A percentile compares a stretch with the other conserved stretches of the same genome.
phyloP scores from a whole-genome alignment of 169 alveolate genomes.

The Plasmodium gonderi region DNA sequence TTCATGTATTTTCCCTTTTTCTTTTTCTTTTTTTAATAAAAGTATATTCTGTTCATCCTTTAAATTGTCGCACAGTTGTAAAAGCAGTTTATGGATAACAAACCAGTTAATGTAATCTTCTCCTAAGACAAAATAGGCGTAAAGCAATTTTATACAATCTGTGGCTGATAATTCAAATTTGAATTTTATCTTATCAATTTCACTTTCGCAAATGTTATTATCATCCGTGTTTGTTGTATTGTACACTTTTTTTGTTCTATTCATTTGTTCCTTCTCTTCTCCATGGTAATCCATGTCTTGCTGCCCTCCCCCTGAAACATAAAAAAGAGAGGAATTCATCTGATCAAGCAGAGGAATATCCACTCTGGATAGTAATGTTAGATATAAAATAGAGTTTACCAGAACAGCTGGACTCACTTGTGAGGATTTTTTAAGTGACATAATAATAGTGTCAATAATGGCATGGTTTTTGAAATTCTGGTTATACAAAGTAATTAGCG shows the following conservation, averaged over 20 bases:
- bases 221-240: too few relatives aligned
- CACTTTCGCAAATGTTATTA: not conserved
- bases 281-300: not conserved
- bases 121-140: conserved; percentile 30
- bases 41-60: conserved; percentile 1
- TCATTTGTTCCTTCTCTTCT: not conserved
- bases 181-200: not conserved
- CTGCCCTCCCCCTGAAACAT: not conserved
- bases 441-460: conserved; percentile 23
- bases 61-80: conserved; percentile 2
- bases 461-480: conserved; percentile 53
- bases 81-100: conserved; percentile 20
- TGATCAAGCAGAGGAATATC: not conserved
- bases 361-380: conserved; percentile 20
- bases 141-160: conserved; percentile 21
- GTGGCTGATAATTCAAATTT: conserved; percentile 3
- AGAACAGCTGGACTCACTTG: conserved; percentile 11
- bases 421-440: not conserved
- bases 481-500: conserved; percentile 11
- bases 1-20: conserved; percentile 11
- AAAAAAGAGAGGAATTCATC: not conserved
- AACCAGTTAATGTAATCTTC: conserved; percentile 51
- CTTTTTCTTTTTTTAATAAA: not conserved
- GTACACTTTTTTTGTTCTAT: not conserved
- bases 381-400: conserved; percentile 25